Evolutionary conservation across 495 filamentous ascomycete species (phyloP).

Genomic region (Penicillium malachiteum): DNA sequence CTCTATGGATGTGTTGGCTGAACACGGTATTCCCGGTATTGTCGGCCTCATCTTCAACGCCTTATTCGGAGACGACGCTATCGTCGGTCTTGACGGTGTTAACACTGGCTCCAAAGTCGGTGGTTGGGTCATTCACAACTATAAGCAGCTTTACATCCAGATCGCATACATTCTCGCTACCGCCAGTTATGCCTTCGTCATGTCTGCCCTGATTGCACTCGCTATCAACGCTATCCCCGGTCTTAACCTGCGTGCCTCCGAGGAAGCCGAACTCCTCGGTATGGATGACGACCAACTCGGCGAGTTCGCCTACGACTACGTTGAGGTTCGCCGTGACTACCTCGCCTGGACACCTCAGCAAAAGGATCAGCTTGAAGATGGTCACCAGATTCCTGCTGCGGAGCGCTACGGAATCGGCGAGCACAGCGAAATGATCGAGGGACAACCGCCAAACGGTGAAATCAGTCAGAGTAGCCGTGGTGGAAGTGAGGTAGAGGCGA

Average conservation of each 20-base stretch:
- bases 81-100: slow-evolving; percentile 92
- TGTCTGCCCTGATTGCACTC: slow-evolving; percentile 81
- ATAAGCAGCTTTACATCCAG: slow-evolving; percentile 85
- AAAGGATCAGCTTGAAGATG: slow-evolving; percentile 57
- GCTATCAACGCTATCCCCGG: slow-evolving; percentile 85
- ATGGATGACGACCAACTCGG: slow-evolving; percentile 99
- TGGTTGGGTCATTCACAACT: slow-evolving; percentile 89
- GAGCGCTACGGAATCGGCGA: slow-evolving; percentile 80
- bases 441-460: slow-evolving; percentile 53
- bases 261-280: slow-evolving; percentile 95
- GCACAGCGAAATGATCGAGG: slow-evolving; percentile 66
- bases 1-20: slow-evolving; percentile 96
- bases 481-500: slow-evolving; percentile 34
- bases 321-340: slow-evolving; percentile 96
- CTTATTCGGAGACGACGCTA: slow-evolving; percentile 81
- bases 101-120: slow-evolving; percentile 71
- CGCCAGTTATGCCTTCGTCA: slow-evolving; percentile 75
- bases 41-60: slow-evolving; percentile 91
- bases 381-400: slow-evolving; percentile 62
- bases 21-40: slow-evolving; percentile 94
- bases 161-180: slow-evolving; percentile 82
- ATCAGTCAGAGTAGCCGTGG: slow-evolving; percentile 40
- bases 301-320: slow-evolving; percentile 99
- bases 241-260: slow-evolving; percentile 84
- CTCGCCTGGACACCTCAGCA: slow-evolving; percentile 94